Base-by-base conservation (phyloP, 2,329 filamentous ascomycete species). In the Clathrospora elynae region DNA sequence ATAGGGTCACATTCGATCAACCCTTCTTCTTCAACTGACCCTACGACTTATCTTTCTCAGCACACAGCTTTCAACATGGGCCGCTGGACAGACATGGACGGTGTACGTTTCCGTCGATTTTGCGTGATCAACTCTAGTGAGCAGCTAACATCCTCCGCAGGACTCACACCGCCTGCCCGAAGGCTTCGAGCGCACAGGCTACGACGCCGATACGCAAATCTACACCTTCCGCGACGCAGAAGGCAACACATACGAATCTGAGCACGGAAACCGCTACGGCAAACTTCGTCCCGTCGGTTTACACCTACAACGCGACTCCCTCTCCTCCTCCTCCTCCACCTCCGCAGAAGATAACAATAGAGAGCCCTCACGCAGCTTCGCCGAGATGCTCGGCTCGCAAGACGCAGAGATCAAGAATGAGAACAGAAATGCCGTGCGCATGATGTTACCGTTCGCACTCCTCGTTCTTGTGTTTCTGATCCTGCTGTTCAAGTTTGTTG, bases 361-460 rank as follows among this genome's bases (percentile, higher is more conserved):
- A 49, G 47, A 14, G 19, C 48, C 55, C 7, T 35, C 38, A 14
- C 44, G 34, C 25, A 46, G 39, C 20, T 24, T 47, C 16, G 45
- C 29, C 11, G 60, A 62, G 17, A 43, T 59, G 17, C 13, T 38
- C 7, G 57, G 53, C 32, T 35, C 35, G 8, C 56, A 53, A 35
- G 56, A 66, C 37, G 40, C 35, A 16, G 29, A 38, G 12, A 46
- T 66, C 12, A 45, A 57, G 33, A 43, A 41, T 11, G 38, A 51
- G 48, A 52, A 68, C 33, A 36, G 61, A 25, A 66, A 68, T 20
- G 76, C 79, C 5, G 78, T 79, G 74, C 73, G 80, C 19, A 72
- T 74, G n/a, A 68, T 83, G 51, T 70, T 83, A 57, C 82, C 82
- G 58, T 83, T 82, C 64, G 79, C 78, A 39, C 63, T 82, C 47